A percentile compares a stretch with the other conserved stretches of the same genome.
Conservation (phyloP, 2,329 filamentous ascomycete species). For the Fusarium nematophilum region DNA sequence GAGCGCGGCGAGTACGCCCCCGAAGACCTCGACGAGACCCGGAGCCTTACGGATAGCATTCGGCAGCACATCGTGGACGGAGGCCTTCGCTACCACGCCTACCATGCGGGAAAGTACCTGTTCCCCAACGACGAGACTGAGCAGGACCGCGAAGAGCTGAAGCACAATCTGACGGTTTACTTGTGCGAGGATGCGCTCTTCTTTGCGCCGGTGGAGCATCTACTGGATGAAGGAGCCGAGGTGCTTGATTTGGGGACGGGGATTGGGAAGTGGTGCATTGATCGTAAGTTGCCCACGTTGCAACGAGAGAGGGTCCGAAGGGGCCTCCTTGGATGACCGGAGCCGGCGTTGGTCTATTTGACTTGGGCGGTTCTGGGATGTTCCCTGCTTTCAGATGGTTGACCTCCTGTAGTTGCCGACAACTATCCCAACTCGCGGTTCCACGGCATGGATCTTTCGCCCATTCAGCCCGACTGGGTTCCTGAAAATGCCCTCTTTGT, state of each 20-base stretch:
- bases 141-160: constrained; percentile 56
- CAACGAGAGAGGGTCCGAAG: too few relatives aligned
- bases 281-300: constrained; percentile 53
- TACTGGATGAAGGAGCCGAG: constrained; percentile 52
- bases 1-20: constrained; percentile 47
- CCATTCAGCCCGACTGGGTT: constrained; percentile 63
- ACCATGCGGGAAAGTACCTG: constrained; percentile 55
- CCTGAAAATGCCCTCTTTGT: constrained; percentile 64
- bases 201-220: constrained; percentile 56
- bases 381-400: constrained; percentile 14
- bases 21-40: constrained; percentile 50
- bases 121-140: constrained; percentile 59
- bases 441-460: constrained; percentile 62
- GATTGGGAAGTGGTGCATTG: constrained; percentile 63
- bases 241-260: constrained; percentile 65
- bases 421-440: constrained; percentile 57
- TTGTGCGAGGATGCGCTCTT: constrained; percentile 56
- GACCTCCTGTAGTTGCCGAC: constrained; percentile 56
- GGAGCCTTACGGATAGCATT: constrained; percentile 56
- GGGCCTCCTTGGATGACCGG: too few relatives aligned
- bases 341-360: too few relatives aligned
- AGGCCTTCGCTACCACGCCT: constrained; percentile 54
- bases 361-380: too few relatives aligned
- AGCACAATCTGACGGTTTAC: constrained; percentile 54
- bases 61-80: constrained; percentile 57